Percentiles rank a stretch among this genome's conserved stretches.
Conservation (phyloP, 345 rosid genomes). For the Gossypium raimondii region DNA sequence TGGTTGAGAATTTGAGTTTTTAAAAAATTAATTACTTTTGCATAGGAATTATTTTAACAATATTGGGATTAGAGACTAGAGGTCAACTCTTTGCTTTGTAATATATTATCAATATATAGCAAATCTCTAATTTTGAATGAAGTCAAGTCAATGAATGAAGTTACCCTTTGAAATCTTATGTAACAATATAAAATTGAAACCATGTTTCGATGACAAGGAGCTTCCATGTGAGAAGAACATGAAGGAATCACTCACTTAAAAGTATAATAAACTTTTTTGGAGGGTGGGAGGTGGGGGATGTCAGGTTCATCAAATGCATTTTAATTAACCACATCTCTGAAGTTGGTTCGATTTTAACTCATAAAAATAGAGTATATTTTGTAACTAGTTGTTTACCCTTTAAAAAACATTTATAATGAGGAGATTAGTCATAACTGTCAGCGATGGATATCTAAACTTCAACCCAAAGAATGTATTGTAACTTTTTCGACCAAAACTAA, state of each 20-base stretch:
- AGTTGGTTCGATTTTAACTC: too few relatives aligned
- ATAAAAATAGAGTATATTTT: too few relatives aligned
- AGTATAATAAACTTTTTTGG: not conserved
- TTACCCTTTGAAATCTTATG: not conserved
- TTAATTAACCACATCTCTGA: too few relatives aligned
- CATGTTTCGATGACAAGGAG: not conserved
- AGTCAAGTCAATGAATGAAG: not conserved
- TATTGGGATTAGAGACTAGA: not conserved
- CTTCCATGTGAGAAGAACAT: not conserved
- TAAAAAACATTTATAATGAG: too few relatives aligned
- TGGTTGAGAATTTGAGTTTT: not conserved
- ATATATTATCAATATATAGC: not conserved
- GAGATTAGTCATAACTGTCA: accelerated
- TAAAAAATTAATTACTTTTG: not conserved
- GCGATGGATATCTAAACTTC: accelerated
- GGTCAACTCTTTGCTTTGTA: not conserved
- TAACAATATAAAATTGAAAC: not conserved
- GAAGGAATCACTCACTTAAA: not conserved
- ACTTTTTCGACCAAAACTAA: too few relatives aligned
- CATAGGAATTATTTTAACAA: not conserved
- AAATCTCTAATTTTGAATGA: not conserved
- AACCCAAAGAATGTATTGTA: too few relatives aligned
- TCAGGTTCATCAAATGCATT: too few relatives aligned
- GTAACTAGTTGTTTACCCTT: accelerated
- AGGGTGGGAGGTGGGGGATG: too few relatives aligned